These are phyloP conservation scores for Ottelia alismoides DNA, from an alignment of 106 monocot species.

Conservation along the genomic window DNA sequence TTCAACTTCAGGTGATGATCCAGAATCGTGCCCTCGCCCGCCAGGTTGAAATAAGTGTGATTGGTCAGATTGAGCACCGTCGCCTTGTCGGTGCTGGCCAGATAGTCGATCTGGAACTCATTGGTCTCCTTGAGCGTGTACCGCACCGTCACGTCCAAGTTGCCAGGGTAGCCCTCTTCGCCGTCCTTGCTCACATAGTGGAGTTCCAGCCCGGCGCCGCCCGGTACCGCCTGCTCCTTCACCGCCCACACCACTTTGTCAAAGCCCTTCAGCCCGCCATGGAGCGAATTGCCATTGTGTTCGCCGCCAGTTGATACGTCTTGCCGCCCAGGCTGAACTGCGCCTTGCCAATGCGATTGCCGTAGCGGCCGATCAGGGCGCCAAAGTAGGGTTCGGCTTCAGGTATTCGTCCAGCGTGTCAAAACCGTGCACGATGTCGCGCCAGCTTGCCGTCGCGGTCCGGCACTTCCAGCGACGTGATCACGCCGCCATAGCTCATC, in stretches of 20 bases:
- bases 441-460: background rate
- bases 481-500: background rate
- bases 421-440: background rate
- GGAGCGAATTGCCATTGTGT: too few species aligned
- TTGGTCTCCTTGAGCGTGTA: background rate
- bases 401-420: background rate
- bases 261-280: background rate
- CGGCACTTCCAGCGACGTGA: background rate
- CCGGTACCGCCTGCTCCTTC: background rate
- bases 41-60: background rate
- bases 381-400: background rate
- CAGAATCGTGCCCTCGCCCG: background rate
- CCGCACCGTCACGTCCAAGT: background rate
- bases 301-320: background rate
- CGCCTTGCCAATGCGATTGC: background rate
- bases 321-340: background rate
- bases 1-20: background rate
- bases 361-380: background rate
- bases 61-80: background rate
- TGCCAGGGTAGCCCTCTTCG: background rate
- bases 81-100: background rate
- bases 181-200: background rate
- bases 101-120: background rate
- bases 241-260: background rate
- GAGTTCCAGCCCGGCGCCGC: background rate